Base-by-base conservation (phyloP, 495 filamentous ascomycete species). In the Xylaria grammica region DNA sequence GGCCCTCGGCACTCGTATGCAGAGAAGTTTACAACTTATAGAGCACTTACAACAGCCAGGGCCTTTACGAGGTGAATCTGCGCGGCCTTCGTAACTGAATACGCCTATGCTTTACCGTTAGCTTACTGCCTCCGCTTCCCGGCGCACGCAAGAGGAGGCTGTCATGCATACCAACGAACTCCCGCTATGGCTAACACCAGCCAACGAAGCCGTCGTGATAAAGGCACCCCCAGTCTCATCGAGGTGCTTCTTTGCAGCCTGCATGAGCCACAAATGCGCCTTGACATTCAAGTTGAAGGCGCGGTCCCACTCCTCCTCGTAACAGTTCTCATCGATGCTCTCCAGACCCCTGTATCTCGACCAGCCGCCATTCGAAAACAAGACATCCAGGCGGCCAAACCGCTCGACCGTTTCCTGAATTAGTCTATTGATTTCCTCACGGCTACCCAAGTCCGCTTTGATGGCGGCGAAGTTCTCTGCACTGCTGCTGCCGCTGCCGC, bases 241-340 rank as follows among this genome's bases (percentile, higher is more conserved):
- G 19, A 86, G 76, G 30, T 81, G 62, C 24, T 75, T 70, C 66
- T 75, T 77, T 1, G 79, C 76, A 0, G 81, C 82, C 27, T 85
- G 78, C 68, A 85, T 79, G 7, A 87, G 72, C 76, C 78, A 86
- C 30, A 87, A 70, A 56, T 86, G 84, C 13, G 75, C 78, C 69
- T 87, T 87, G 29, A 87, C 84, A 62, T 87, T 87, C 74, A 86
- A 80, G 46, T 79, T 78, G 67, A 84, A 86, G 63, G 82, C 82
- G 19, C 60, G 65, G 60, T 87, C 84, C 85, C 84, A 87, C 66
- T 86, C 84, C 6, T 80, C 79, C 64, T 87, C 85, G 24, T 74
- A 68, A 34, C 82, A 68, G 67, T 82, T 84, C n/a, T 86, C 82
- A 34, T 86, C 81, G 36, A 86, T 75, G 68, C 83, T 76, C 19